Evolutionary conservation across 106 monocot genomes (phyloP).

Genomic region (Acanthochlamys bracteata): DNA sequence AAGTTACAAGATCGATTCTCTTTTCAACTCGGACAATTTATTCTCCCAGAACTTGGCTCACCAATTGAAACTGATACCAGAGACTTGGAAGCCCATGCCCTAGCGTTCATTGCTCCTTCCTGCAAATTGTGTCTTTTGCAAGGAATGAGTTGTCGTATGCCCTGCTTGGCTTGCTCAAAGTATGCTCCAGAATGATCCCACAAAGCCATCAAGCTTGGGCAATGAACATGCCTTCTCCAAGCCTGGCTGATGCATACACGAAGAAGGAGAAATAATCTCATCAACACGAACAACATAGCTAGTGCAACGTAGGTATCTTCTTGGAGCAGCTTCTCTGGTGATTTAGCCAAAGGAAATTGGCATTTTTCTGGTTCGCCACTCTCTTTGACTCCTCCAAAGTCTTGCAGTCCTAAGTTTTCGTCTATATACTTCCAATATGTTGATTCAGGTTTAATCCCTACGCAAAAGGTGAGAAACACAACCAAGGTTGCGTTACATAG

Average conservation of each 20-base stretch:
- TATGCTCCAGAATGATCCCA: slow-evolving; percentile 30
- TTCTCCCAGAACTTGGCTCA: slow-evolving; percentile 47
- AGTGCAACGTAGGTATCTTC: slow-evolving; percentile 48
- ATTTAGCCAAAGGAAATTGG: slow-evolving; percentile 88
- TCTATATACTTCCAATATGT: slow-evolving; percentile 11
- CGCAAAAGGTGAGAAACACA: neutral
- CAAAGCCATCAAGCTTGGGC: slow-evolving; percentile 25
- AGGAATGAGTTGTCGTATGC: slow-evolving; percentile 28
- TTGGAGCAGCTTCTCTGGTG: slow-evolving; percentile 74
- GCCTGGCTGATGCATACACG: slow-evolving; percentile 21
- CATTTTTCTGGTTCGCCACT: slow-evolving; percentile 45
- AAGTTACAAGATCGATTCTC: slow-evolving; percentile 6
- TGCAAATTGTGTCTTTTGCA: slow-evolving; percentile 50
- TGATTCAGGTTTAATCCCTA: slow-evolving; percentile 44
- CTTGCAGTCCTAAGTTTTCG: slow-evolving; percentile 10
- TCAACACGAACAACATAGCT: slow-evolving; percentile 45
- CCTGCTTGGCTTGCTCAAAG: slow-evolving; percentile 31
- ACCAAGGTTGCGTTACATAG: neutral
- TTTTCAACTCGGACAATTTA: slow-evolving; percentile 17
- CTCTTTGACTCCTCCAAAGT: slow-evolving; percentile 14
- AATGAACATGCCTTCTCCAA: slow-evolving; percentile 45
- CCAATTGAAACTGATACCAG: slow-evolving; percentile 65
- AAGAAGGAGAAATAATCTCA: slow-evolving; percentile 44
- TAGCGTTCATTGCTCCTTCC: slow-evolving; percentile 64
- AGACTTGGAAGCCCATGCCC: slow-evolving; percentile 68